Evolutionary conservation across 805 yeast species (phyloP).

Genomic region (Hanseniaspora meyeri): DNA sequence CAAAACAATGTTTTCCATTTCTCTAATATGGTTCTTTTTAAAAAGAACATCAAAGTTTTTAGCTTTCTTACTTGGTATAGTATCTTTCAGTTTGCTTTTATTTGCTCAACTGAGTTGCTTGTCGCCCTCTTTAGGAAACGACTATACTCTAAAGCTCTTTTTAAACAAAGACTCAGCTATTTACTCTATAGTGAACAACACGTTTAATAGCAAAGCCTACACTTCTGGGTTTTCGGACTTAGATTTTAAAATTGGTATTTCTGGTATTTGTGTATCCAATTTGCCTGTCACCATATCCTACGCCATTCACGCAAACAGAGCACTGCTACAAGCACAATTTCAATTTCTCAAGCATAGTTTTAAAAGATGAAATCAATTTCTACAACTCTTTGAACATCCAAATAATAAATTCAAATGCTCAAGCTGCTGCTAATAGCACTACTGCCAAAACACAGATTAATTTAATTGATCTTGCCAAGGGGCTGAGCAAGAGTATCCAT

Average conservation of each 20-base stretch:
- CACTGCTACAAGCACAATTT: constrained; percentile 24
- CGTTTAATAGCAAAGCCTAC: constrained; percentile 23
- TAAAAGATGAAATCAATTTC: constrained; percentile 17
- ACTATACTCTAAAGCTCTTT: constrained; percentile 35
- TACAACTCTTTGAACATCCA: constrained; percentile 23
- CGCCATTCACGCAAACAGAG: constrained; percentile 17
- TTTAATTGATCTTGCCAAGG: constrained; percentile 32
- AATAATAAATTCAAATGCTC: constrained; percentile 23
- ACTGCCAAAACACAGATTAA: constrained; percentile 19
- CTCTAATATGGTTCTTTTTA: constrained; percentile 21
- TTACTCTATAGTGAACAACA: constrained; percentile 30
- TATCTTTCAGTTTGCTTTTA: constrained; percentile 39
- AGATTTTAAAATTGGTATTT: constrained; percentile 40
- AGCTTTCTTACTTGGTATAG: constrained; percentile 33
- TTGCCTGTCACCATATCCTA: constrained; percentile 19
- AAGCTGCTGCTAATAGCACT: constrained; percentile 31
- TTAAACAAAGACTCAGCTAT: constrained; percentile 38
- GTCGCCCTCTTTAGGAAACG: constrained; percentile 26
- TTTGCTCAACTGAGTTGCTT: constrained; percentile 49
- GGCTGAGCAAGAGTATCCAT: neutral
- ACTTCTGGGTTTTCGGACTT: constrained; percentile 29
- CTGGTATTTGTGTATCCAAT: constrained; percentile 42
- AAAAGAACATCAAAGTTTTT: constrained; percentile 35
- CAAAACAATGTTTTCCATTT: constrained; percentile 12
- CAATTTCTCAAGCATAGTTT: neutral